Evolutionary conservation across 192 early-diverging fungal species (phyloP).

Genomic region (Cladochytrium replicatum): DNA sequence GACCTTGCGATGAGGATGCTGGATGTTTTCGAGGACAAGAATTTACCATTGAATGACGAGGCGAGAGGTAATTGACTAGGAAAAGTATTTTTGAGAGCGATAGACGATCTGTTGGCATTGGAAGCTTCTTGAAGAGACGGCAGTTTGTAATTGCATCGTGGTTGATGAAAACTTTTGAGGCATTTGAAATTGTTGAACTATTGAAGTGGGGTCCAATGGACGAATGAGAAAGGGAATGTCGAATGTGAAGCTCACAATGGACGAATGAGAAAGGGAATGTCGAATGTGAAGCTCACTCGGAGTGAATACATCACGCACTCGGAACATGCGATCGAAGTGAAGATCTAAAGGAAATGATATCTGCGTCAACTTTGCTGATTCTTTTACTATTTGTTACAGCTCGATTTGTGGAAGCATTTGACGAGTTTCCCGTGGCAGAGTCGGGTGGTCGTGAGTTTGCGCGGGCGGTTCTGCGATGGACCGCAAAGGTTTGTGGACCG

Average conservation of each 20-base stretch:
- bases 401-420: slow-evolving; percentile 54
- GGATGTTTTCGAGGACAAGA: slow-evolving; percentile 63
- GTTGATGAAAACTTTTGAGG: neutral
- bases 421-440: slow-evolving; percentile 40
- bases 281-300: neutral
- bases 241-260: too few relatives aligned
- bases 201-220: too few relatives aligned
- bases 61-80: slow-evolving; percentile 41
- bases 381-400: slow-evolving; percentile 17
- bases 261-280: too few relatives aligned
- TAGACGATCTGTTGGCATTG: too few relatives aligned
- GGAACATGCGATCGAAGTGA: too few relatives aligned
- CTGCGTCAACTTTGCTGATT: neutral
- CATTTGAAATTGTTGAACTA: too few relatives aligned
- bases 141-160: too few relatives aligned
- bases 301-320: too few relatives aligned
- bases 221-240: too few relatives aligned
- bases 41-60: slow-evolving; percentile 56
- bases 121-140: too few relatives aligned
- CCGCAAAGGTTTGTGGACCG: slow-evolving; percentile 37
- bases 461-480: slow-evolving; percentile 39
- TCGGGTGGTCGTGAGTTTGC: neutral
- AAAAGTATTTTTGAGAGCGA: neutral
- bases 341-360: neutral
- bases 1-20: slow-evolving; percentile 77